Conservation (phyloP, 495 filamentous ascomycete species). For the Hamigera avellanea region DNA sequence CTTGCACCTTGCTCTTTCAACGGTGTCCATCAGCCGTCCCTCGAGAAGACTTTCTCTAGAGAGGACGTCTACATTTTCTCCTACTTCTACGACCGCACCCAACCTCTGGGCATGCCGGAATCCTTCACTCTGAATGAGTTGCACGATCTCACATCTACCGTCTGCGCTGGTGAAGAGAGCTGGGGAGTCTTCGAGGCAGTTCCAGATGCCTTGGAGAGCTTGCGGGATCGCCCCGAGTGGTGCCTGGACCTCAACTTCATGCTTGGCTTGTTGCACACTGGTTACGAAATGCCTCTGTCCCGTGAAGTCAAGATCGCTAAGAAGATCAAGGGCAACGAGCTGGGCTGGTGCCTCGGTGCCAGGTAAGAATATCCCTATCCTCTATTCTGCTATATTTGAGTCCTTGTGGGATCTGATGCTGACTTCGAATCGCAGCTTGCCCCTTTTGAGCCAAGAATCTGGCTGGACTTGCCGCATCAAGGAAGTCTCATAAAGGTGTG, state of each 20-base stretch:
- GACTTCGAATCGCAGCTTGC: slow-evolving; percentile 43
- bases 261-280: slow-evolving; percentile 82
- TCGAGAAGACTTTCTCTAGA: slow-evolving; percentile 81
- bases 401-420: slow-evolving; percentile 10
- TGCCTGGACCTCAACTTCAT: slow-evolving; percentile 96
- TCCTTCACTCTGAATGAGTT: slow-evolving; percentile 84
- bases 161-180: slow-evolving; percentile 64
- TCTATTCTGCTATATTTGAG: slow-evolving; percentile 1
- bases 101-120: slow-evolving; percentile 88
- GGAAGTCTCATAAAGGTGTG: slow-evolving; percentile 38
- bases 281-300: slow-evolving; percentile 95
- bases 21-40: slow-evolving; percentile 84
- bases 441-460: slow-evolving; percentile 57
- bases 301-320: slow-evolving; percentile 95
- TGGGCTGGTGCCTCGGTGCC: slow-evolving; percentile 95
- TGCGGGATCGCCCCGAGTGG: slow-evolving; percentile 70
- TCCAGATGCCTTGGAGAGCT: slow-evolving; percentile 57
- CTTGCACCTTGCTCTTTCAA: slow-evolving; percentile 94
- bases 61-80: slow-evolving; percentile 96
- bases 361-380: slow-evolving; percentile 46
- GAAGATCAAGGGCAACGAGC: slow-evolving; percentile 94
- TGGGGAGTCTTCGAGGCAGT: slow-evolving; percentile 74
- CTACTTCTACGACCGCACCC: slow-evolving; percentile 92
- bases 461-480: slow-evolving; percentile 69
- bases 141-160: slow-evolving; percentile 66